A percentile compares a stretch with the other conserved stretches of the same genome.
phyloP scores from a whole-genome alignment of 768 basidiomycete species.

The Suillus placidus region DNA sequence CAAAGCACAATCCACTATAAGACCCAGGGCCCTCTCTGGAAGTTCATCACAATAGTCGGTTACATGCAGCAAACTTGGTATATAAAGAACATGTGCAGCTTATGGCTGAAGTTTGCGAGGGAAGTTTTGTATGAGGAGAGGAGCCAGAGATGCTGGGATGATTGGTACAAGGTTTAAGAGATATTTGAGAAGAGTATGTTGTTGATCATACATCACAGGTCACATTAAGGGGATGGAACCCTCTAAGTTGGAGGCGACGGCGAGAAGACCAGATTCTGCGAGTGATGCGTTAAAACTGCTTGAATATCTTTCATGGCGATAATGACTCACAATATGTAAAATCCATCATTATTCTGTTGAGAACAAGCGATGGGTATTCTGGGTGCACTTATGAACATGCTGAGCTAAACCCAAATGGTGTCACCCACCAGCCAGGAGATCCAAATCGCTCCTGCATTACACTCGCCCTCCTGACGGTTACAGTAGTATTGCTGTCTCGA shows the following conservation, averaged over 20 bases:
- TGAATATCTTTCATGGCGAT: constrained; percentile 7
- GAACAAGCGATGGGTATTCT: constrained; percentile 85
- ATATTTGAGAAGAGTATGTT: constrained; percentile 84
- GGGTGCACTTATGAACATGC: constrained; percentile 91
- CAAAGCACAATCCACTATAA: constrained; percentile 91
- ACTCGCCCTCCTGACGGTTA: too few relatives aligned
- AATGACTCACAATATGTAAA: constrained; percentile 81
- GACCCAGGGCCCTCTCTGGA: constrained; percentile 78
- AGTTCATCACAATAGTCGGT: constrained; percentile 89
- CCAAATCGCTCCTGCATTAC: too few relatives aligned
- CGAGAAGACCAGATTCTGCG: constrained; percentile 72
- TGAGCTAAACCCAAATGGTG: too few relatives aligned
- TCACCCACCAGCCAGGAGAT: too few relatives aligned
- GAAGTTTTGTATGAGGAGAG: constrained; percentile 81
- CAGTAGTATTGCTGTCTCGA: too few relatives aligned
- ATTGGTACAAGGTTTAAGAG: constrained; percentile 92
- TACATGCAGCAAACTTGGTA: constrained; percentile 83
- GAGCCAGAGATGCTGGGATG: constrained; percentile 81
- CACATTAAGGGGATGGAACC: constrained; percentile 75
- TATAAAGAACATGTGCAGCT: constrained; percentile 81
- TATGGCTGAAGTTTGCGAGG: constrained; percentile 92
- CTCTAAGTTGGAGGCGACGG: constrained; percentile 59
- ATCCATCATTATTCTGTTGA: constrained; percentile 80
- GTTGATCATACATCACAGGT: constrained; percentile 79
- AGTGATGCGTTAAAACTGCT: constrained; percentile 12